Evolutionary conservation across 441 rosid species (phyloP), one percentile per base, ranked within the genome.

Genomic region (Euphorbia corollata): DNA sequence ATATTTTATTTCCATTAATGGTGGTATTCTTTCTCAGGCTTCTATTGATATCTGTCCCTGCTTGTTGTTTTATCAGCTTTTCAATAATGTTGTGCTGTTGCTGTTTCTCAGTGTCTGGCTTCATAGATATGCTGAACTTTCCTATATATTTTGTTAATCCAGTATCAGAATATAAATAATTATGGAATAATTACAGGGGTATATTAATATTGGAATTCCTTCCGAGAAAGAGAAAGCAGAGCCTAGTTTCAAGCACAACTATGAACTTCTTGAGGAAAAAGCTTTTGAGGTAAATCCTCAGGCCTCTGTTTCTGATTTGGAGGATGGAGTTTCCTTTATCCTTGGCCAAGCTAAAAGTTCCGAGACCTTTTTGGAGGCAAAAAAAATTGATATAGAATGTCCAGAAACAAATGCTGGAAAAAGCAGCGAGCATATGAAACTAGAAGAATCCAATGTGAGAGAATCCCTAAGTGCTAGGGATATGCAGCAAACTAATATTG

Each of bases 171-270:
- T 36, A 55, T 73, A 51, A 68, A 51, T 45, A 24, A 41, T 50
- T 45, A 65, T 9, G 23, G 61, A 41, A 56, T 71, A 61, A 73
- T 63, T 54, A 70, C 90, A 95, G 99, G 98, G 98, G 74, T 95
- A 86, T 78, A 92, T 95, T 84, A 95, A 95, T 86, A 70, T 83
- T 78, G 99, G 99, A 69, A 81, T 92, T 77, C 87, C 98, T 74
- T 84, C 89, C 11, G 66, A 72, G 70, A 84, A 80, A 76, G 87
- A 81, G 74, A 85, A 81, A 70, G 76, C 63, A 24, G 81, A 72
- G 65, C 72, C 69, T 61, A 69, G 34, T 64, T 66, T 70, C 60
- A 78, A 83, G 75, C 84, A 79, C 61, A 75, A 79, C 54, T 74
- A 73, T 78, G 80, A 69, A 79, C 81, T 83, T 68, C 65, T 69